Conservation (phyloP, 352 stramenopile species). For the Aphanomyces stellatus region DNA sequence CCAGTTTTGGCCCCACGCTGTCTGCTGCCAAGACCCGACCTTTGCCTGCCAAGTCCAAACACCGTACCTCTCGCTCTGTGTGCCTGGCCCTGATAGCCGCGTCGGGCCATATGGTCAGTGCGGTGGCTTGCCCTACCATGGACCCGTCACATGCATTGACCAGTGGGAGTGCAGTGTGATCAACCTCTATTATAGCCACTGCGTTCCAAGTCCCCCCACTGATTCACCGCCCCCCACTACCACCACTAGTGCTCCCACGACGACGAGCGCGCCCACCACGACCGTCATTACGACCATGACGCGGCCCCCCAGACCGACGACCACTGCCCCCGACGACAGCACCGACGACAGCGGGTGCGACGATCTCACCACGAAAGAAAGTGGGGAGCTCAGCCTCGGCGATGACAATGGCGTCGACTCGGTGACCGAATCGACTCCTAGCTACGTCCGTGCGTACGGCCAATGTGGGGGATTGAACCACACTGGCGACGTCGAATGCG, state of each 20-base stretch:
- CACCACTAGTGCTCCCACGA: not conserved
- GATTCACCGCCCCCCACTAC: not conserved
- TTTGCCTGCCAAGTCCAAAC: not conserved
- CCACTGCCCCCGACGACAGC: not conserved
- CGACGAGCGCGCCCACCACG: not conserved
- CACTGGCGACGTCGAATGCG: not conserved
- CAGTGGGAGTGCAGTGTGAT: not conserved
- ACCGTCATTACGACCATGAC: not conserved
- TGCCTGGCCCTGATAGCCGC: not conserved
- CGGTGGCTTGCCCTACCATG: not conserved
- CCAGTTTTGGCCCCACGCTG: slow-evolving; percentile 6
- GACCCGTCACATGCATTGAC: not conserved
- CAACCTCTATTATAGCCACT: slow-evolving; percentile 6
- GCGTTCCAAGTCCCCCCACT: not conserved
- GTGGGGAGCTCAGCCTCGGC: not conserved
- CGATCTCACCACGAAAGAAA: not conserved
- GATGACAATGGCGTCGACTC: not conserved
- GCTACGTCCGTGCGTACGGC: not conserved
- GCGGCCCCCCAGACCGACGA: too few species aligned
- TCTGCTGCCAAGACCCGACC: slow-evolving; percentile 3
- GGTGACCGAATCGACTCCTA: not conserved
- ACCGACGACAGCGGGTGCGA: not conserved
- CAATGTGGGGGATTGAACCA: slow-evolving; percentile 8
- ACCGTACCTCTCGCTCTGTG: slow-evolving; percentile 5
- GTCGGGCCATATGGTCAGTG: not conserved